Evolutionary conservation across 2,329 filamentous ascomycete species (phyloP).

Genomic region (Stachybotrys elegans): DNA sequence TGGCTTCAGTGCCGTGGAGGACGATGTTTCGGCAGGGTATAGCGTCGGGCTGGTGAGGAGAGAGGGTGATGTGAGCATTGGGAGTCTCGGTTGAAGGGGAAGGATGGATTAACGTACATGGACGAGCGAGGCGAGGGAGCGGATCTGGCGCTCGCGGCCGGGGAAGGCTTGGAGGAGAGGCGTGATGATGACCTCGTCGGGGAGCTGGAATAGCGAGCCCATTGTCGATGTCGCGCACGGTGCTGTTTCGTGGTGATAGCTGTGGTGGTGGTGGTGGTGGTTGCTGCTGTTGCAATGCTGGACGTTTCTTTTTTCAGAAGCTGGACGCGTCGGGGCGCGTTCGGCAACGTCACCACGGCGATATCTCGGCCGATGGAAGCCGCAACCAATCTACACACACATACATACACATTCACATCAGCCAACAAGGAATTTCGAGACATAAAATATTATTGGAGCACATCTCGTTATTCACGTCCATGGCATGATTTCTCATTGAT

Average conservation of each 20-base stretch:
- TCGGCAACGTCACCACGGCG: too few species aligned
- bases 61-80: neutral
- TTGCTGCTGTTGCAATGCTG: too few species aligned
- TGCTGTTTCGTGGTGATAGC: neutral
- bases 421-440: too few species aligned
- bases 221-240: slow-evolving; percentile 18
- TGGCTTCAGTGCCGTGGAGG: slow-evolving; percentile 78
- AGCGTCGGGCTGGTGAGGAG: slow-evolving; percentile 46
- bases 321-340: too few species aligned
- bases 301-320: too few species aligned
- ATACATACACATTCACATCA: too few species aligned
- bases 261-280: too few species aligned
- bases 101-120: slow-evolving; percentile 30
- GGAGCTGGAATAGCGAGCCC: slow-evolving; percentile 42
- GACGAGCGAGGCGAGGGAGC: slow-evolving; percentile 51
- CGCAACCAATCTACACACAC: too few species aligned
- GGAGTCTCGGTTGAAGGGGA: neutral
- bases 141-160: slow-evolving; percentile 54
- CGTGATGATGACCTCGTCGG: slow-evolving; percentile 44
- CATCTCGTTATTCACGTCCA: too few species aligned
- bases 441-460: too few species aligned
- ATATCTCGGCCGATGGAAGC: too few species aligned
- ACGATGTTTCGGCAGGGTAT: slow-evolving; percentile 71
- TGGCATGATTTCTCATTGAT: too few species aligned
- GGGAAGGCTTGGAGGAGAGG: slow-evolving; percentile 45